Percentiles rank a stretch among this genome's conserved stretches.
Conservation (phyloP, 306 rosid genomes). For the Styphnolobium japonicum region DNA sequence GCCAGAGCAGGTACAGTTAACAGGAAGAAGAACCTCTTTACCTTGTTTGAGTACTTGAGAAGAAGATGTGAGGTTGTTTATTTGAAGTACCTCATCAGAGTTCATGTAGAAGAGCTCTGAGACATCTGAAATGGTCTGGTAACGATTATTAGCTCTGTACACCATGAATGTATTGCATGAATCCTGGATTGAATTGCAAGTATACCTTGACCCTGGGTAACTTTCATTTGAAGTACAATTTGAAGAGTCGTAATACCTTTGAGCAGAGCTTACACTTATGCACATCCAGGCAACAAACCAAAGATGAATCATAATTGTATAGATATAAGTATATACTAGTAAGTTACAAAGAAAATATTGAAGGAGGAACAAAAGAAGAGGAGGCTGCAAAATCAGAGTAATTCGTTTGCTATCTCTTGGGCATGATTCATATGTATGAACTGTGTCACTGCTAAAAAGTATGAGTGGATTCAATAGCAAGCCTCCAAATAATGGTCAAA, state of each 20-base stretch:
- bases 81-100: conserved; percentile 23
- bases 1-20: conserved; percentile 47
- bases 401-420: background rate
- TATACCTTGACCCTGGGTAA: conserved; percentile 47
- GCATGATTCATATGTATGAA: conserved; percentile 16
- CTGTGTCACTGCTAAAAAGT: background rate
- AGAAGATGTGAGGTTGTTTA: conserved; percentile 41
- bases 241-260: conserved; percentile 37
- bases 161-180: conserved; percentile 61
- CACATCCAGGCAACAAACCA: conserved; percentile 39
- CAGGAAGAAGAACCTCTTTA: conserved; percentile 61
- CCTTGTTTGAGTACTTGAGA: conserved; percentile 39
- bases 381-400: conserved; percentile 2
- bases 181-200: conserved; percentile 38
- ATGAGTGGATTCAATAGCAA: background rate
- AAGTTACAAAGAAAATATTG: background rate
- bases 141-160: conserved; percentile 50
- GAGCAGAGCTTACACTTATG: conserved; percentile 40
- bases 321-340: background rate
- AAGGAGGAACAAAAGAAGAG: background rate
- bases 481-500: conserved; percentile 25
- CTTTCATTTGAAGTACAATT: conserved; percentile 31
- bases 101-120: conserved; percentile 37
- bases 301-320: conserved; percentile 32
- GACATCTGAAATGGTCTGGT: conserved; percentile 36